Base-by-base conservation (phyloP, 352 stramenopile species). In the Pythium brassicae region DNA sequence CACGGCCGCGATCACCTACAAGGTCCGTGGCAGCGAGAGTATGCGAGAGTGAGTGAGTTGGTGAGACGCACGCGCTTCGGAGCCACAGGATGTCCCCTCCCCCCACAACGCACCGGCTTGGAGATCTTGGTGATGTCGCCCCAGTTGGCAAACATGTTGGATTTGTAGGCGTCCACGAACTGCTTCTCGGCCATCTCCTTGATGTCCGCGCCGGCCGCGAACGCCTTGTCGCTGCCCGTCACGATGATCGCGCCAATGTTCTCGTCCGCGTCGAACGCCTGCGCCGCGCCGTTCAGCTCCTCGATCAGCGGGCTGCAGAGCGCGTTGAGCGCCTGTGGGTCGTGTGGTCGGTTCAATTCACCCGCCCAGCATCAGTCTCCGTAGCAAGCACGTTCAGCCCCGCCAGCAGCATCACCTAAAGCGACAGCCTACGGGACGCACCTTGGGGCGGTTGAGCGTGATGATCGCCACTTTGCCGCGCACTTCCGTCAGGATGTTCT, bases 61-160 rank as follows among this genome's bases (percentile, higher is more conserved):
- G n/a, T n/a, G 8, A 6, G 43, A 23, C 55, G 6, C 57, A 83
- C 74, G 26, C 65, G n/a, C n/a, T n/a, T n/a, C n/a, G n/a, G n/a
- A n/a, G n/a, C n/a, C n/a, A n/a, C n/a, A n/a, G n/a, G n/a, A n/a
- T n/a, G n/a, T n/a, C n/a, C n/a, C n/a, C n/a, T n/a, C n/a, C n/a
- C n/a, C n/a, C n/a, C n/a, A n/a, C n/a, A n/a, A n/a, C n/a, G 46
- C 57, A 87, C 82, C 4, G 97, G 97, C 73, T 98, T 98, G 23
- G 83, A 83, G 27, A 98, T 71, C 68, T 97, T 96, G 42, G 93
- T 94, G 59, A 99, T 86, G 57, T 98, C 80, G 37, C 87, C 87
- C 97, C 97, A 99, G 68, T 98, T 89, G 25, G 88, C 78, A 72
- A 99, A 99, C 92, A 99, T 98, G 74, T 99, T 98, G 64, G 80